Evolutionary conservation across 1,284 basidiomycete genomes (phyloP), one percentile per base, ranked within the genome.

Genomic region (Cerioporus squamosus): DNA sequence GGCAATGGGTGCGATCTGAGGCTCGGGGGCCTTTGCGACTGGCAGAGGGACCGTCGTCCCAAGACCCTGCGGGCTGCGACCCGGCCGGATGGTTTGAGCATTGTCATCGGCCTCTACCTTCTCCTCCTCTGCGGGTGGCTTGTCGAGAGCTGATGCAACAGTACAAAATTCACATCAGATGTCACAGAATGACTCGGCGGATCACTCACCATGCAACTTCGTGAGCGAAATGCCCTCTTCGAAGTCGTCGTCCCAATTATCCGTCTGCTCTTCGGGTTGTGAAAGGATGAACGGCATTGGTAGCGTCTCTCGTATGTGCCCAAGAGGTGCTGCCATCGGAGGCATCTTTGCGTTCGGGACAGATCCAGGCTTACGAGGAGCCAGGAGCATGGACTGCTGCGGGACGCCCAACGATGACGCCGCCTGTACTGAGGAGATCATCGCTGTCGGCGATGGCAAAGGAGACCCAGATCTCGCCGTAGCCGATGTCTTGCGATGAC

Each of bases 201-300:
- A 66, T 12, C 12, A 36, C 69, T 52, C 69, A 85, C 91, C 89
- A 77, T 93, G 92, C 44, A 94, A 72, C 72, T 95, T 95, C 9
- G 88, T 87, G 54, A 92, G 85, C 1, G 94, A 93, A 26, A 96
- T 95, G 2, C 91, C 95, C 61, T 94, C 94, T 68, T 95, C 95
- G 69, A 98, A 99, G 72, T 99, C 97, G 66, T 95, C 93, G 70
- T 99, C 97, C 95, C 97, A 98, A 62, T 95, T 96, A 72, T 97
- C 94, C 10, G 87, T 94, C 68, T 94, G 89, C 63, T 91, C 91
- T 72, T 92, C 91, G 6, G 88, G 89, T 39, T 83, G 79, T 60
- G 85, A 86, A 29, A 90, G 73, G 18, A 80, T 67, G 55, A 72
- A 73, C 2, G 73, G 74, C 60, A 74, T 69, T 18, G 75, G 74